Conservation (phyloP, 192 early-diverging fungal genomes). For the Glomus cerebriforme region DNA sequence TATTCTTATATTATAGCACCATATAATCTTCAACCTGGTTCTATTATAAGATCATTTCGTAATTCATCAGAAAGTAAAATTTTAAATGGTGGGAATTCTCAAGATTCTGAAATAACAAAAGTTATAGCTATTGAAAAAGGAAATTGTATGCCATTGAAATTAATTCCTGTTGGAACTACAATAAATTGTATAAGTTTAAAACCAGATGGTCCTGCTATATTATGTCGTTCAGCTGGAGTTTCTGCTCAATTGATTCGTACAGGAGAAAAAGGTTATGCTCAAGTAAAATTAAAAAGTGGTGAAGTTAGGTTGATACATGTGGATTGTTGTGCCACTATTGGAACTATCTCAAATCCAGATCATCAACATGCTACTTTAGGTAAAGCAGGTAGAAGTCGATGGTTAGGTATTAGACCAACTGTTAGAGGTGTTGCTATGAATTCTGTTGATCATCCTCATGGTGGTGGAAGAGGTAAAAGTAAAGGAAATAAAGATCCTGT, state of each 20-base stretch:
- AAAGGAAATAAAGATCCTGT: constrained; percentile 84
- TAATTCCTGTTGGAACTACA: constrained; percentile 90
- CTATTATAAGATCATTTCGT: constrained; percentile 3
- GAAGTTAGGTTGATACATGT: constrained; percentile 87
- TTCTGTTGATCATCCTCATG: constrained; percentile 94
- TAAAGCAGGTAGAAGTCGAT: constrained; percentile 83
- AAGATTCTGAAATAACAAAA: constrained; percentile 40
- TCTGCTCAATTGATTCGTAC: constrained; percentile 84
- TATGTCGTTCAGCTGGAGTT: constrained; percentile 85
- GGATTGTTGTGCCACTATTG: constrained; percentile 87
- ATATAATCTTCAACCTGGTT: constrained; percentile 53
- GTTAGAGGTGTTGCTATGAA: constrained; percentile 97
- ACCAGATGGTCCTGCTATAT: constrained; percentile 71
- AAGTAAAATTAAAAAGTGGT: constrained; percentile 81
- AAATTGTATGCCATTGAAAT: constrained; percentile 85
- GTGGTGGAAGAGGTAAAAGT: constrained; percentile 92
- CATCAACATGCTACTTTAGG: constrained; percentile 87
- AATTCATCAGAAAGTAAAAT: background rate
- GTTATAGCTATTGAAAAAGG: constrained; percentile 70
- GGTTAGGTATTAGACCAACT: constrained; percentile 84
- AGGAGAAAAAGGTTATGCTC: constrained; percentile 74
- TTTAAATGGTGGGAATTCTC: background rate
- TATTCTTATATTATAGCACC: constrained; percentile 88
- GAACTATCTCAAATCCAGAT: constrained; percentile 85
- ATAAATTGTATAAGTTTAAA: constrained; percentile 87